phyloP scores from a whole-genome alignment of 306 rosid species.

The Sechiopsis laciniata region DNA sequence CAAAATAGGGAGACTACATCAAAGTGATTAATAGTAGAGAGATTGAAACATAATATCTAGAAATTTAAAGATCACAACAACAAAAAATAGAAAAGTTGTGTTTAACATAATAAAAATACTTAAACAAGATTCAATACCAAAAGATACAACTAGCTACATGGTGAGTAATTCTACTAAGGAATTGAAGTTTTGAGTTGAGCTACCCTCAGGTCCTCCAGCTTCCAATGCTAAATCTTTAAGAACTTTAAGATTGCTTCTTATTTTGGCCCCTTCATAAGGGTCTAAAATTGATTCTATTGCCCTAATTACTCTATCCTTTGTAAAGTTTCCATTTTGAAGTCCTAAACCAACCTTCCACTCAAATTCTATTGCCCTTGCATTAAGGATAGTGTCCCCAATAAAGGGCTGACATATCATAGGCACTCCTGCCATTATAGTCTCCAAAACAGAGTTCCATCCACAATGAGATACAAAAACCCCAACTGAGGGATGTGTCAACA shows the following conservation, averaged over 20 bases:
- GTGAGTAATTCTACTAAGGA: slow-evolving; percentile 16
- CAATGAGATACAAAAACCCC: slow-evolving; percentile 52
- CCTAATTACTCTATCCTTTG: slow-evolving; percentile 32
- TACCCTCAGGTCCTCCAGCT: slow-evolving; percentile 32
- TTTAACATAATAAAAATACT: no score
- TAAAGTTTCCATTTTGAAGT: slow-evolving; percentile 39
- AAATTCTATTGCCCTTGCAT: slow-evolving; percentile 31
- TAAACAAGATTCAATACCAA: no score
- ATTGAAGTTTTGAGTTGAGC: slow-evolving; percentile 24
- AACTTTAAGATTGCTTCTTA: slow-evolving; percentile 26
- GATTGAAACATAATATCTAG: no score
- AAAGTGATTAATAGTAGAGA: no score
- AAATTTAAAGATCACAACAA: no score
- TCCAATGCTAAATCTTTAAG: slow-evolving; percentile 20
- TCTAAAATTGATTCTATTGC: slow-evolving; percentile 37
- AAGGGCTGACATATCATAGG: slow-evolving; percentile 59
- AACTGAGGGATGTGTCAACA: slow-evolving; percentile 36
- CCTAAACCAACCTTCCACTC: slow-evolving; percentile 42
- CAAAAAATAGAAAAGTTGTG: no score
- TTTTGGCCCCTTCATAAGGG: slow-evolving; percentile 31
- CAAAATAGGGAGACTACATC: no score
- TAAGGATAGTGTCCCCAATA: slow-evolving; percentile 50
- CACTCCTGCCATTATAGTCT: slow-evolving; percentile 48
- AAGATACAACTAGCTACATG: background rate
- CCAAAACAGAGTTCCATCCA: slow-evolving; percentile 65